Conservation (phyloP, 805 yeast species). For the Candida broadrunensis region DNA sequence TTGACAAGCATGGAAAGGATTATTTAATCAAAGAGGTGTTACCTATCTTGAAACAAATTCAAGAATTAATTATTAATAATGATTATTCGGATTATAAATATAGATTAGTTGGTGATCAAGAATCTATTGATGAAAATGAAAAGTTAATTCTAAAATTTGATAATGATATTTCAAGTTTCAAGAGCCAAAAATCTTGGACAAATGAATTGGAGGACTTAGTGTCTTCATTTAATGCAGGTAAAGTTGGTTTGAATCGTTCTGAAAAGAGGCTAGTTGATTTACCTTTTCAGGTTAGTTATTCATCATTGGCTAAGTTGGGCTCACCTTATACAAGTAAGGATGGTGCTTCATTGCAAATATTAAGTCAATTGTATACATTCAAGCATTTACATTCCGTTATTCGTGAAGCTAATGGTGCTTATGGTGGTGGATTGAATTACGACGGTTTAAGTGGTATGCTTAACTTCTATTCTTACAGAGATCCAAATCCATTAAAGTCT, state of each 20-base stretch:
- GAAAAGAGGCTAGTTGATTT: constrained; percentile 54
- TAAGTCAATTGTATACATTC: constrained; percentile 77
- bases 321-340: constrained; percentile 66
- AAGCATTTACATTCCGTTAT: constrained; percentile 84
- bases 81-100: constrained; percentile 35
- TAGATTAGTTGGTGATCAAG: constrained; percentile 59
- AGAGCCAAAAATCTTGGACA: not conserved
- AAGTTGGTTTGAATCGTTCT: constrained; percentile 9
- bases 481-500: constrained; percentile 80
- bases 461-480: constrained; percentile 87
- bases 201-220: constrained; percentile 11
- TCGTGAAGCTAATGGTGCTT: constrained; percentile 96
- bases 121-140: constrained; percentile 34
- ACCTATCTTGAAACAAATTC: constrained; percentile 58
- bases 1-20: constrained; percentile 38
- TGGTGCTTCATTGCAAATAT: constrained; percentile 80
- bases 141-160: constrained; percentile 31
- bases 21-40: constrained; percentile 48
- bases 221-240: constrained; percentile 11
- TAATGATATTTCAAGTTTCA: constrained; percentile 1
- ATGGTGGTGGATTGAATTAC: constrained; percentile 91
- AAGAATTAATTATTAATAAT: constrained; percentile 29
- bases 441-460: constrained; percentile 79
- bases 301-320: constrained; percentile 67
- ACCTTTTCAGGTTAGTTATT: constrained; percentile 87